Conservation (phyloP, 768 basidiomycete species). For the Lanmaoa rubissima region DNA sequence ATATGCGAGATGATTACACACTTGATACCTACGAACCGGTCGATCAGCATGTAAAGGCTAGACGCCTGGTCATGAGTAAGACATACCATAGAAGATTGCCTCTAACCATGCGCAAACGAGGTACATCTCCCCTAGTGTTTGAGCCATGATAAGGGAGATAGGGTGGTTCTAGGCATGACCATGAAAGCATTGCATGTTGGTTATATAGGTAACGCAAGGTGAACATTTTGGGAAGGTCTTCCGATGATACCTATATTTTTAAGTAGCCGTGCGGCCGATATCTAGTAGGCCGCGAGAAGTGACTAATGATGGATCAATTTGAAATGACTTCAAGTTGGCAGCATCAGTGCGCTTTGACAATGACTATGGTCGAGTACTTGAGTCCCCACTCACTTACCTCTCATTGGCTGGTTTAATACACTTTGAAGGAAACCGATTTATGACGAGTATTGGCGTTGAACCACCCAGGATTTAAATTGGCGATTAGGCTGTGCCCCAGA, state of each 20-base stretch:
- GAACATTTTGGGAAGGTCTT: neutral
- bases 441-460: too few relatives aligned
- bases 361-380: too few relatives aligned
- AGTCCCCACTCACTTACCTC: too few relatives aligned
- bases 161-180: neutral
- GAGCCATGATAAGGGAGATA: conserved; percentile 2
- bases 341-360: too few relatives aligned
- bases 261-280: neutral
- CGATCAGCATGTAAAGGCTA: too few relatives aligned
- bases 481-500: too few relatives aligned
- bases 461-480: too few relatives aligned
- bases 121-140: conserved; percentile 18
- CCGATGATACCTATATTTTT: neutral
- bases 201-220: neutral
- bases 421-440: too few relatives aligned
- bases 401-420: too few relatives aligned
- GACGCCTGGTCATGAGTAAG: neutral
- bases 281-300: neutral
- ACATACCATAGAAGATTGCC: conserved; percentile 19
- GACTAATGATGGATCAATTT: neutral
- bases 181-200: neutral
- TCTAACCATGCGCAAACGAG: conserved; percentile 17
- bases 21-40: conserved; percentile 7
- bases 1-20: neutral
- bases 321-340: neutral